Evolutionary conservation across 108 stramenopile genomes (phyloP).

Genomic region (Nitzschia sp.): DNA sequence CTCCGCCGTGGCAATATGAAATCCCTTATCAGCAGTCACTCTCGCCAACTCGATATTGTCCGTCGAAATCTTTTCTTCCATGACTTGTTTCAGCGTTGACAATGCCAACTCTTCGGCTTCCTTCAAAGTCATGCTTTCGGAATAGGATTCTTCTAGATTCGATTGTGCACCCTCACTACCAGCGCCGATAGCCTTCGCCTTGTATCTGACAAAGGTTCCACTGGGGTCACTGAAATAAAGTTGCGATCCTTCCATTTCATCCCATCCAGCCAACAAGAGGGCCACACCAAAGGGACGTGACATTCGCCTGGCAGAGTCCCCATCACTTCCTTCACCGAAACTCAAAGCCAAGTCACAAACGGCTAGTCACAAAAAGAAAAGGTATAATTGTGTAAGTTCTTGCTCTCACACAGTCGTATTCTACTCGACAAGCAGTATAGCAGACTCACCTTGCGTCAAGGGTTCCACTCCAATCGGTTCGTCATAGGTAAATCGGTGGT

Average conservation of each 20-base stretch:
- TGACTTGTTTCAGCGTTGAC: slow-evolving; percentile 95
- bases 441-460: slow-evolving; percentile 88
- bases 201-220: slow-evolving; percentile 98
- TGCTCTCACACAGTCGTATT: too few species aligned
- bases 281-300: slow-evolving; percentile 99
- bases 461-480: slow-evolving; percentile 99
- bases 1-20: slow-evolving; percentile 80
- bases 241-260: slow-evolving; percentile 92
- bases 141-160: slow-evolving; percentile 94
- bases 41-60: slow-evolving; percentile 96
- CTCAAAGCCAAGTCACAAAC: slow-evolving; percentile 98
- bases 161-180: slow-evolving; percentile 97
- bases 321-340: slow-evolving; percentile 96
- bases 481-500: slow-evolving; percentile 97
- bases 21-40: slow-evolving; percentile 92
- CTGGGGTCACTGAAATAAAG: slow-evolving; percentile 98
- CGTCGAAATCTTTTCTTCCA: slow-evolving; percentile 98
- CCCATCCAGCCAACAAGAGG: slow-evolving; percentile 95
- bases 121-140: slow-evolving; percentile 89
- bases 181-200: slow-evolving; percentile 99
- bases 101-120: slow-evolving; percentile 95
- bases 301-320: slow-evolving; percentile 92
- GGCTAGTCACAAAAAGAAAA: slow-evolving; percentile 39
- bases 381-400: too few species aligned
- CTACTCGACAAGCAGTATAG: too few species aligned